Base-by-base conservation (phyloP, 2,329 filamentous ascomycete species). In the Cucurbitaria berberidis region DNA sequence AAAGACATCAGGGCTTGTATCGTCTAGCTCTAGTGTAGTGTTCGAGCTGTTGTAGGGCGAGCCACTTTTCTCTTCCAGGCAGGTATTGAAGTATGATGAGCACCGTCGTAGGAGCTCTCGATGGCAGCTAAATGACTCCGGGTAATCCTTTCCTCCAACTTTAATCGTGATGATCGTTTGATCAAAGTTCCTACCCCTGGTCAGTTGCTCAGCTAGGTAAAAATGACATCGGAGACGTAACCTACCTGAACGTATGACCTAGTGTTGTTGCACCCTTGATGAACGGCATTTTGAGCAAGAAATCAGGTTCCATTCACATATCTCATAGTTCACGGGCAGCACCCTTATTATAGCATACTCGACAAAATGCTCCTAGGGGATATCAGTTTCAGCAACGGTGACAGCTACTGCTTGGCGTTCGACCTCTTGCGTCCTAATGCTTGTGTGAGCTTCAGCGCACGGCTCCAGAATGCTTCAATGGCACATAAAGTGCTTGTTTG, bases 201-300 rank as follows among this genome's bases (percentile, higher is more conserved):
- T 70, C 49, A 70, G 62, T 40, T 26, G 19, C 45, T 49, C 29
- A 48, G 47, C 26, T 16, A 21, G 19, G 7, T 15, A 13, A 9
- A 36, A 21, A 34, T 45, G 38, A 19, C 13, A 22, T n/a, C 34
- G 26, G n/a, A 1, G 2, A 4, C 3, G 6, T 7, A 22, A 21
- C 60, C 53, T 46, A 72, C 70, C 70, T 62, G 57, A 74, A 74
- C 7, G 70, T 72, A 44, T 74, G 70, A 9, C 70, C 70, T 6
- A 74, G 59, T 16, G 69, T 72, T 10, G 70, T 73, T 24, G 63
- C 64, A 39, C 62, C 61, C 49, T 67, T 73, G 9, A 70, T 71
- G 57, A 71, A 74, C 38, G 70, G 70, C 70, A 74, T 74, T 63
- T 74, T 74, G 55, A 73, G 59, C 41, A 74, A 57, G 42, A 66